Conservation (phyloP, 129 eudicot species). For the Chrysanthemum makinoi region DNA sequence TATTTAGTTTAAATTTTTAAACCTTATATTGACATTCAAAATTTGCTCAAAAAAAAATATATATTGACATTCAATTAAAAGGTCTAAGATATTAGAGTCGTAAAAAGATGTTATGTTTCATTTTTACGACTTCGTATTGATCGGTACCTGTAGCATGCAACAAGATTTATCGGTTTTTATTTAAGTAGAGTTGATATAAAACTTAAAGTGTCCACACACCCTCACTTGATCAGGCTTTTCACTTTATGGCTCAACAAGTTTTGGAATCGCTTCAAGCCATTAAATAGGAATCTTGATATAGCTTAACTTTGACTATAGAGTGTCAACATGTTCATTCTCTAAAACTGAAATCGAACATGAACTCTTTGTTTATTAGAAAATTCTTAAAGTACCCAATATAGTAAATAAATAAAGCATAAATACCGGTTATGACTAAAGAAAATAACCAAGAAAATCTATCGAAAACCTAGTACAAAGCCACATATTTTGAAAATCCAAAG, state of each 20-base stretch:
- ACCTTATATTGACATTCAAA: neutral
- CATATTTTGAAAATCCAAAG: too few relatives aligned
- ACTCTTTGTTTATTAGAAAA: too few relatives aligned
- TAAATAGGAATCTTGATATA: slow-evolving; percentile 32
- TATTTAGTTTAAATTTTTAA: too few relatives aligned
- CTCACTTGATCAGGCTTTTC: slow-evolving; percentile 29
- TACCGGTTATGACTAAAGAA: neutral
- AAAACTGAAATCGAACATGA: neutral
- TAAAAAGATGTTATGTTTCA: too few relatives aligned
- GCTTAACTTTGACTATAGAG: slow-evolving; percentile 15
- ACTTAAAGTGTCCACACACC: neutral
- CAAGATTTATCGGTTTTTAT: slow-evolving; percentile 11
- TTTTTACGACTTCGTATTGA: too few relatives aligned
- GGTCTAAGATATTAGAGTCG: too few relatives aligned
- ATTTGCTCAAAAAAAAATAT: too few relatives aligned
- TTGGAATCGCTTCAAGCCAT: slow-evolving; percentile 39
- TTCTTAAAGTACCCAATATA: neutral
- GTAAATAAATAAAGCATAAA: neutral
- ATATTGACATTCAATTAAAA: neutral
- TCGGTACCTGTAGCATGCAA: neutral
- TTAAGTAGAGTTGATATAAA: too few relatives aligned
- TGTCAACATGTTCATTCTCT: slow-evolving; percentile 16
- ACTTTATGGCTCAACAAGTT: slow-evolving; percentile 19
- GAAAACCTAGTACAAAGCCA: too few relatives aligned
- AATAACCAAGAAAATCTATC: neutral